Conservation (phyloP, 208 protist species). For the Crithidia expoeki region DNA sequence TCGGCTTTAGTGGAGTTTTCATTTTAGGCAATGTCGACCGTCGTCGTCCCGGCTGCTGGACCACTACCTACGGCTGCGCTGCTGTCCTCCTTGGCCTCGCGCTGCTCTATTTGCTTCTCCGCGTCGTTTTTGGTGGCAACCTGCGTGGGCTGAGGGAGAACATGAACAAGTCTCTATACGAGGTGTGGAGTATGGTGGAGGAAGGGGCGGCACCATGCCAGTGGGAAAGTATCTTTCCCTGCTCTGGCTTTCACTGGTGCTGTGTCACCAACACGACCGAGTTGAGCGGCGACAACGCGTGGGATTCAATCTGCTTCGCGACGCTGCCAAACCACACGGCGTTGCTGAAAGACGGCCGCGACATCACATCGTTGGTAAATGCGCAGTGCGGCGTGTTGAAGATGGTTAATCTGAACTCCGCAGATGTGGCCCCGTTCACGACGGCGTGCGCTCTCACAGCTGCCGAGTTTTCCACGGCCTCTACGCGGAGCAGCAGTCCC, state of each 20-base stretch:
- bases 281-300: constrained; percentile 11
- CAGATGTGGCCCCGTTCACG: not conserved
- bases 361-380: constrained; percentile 2
- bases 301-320: constrained; percentile 35
- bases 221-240: constrained; percentile 33
- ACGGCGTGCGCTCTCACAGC: constrained; percentile 7
- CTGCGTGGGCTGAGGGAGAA: constrained; percentile 5
- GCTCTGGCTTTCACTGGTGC: constrained; percentile 42
- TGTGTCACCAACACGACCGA: constrained; percentile 46
- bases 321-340: constrained; percentile 21
- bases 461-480: not conserved
- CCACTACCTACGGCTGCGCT: not conserved
- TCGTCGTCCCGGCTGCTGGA: constrained; percentile 10
- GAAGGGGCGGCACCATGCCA: constrained; percentile 13
- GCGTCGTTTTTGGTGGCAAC: not conserved
- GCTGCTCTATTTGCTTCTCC: constrained; percentile 12
- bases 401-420: not conserved
- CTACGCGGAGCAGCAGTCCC: not conserved
- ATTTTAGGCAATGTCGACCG: constrained; percentile 8
- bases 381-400: constrained; percentile 10
- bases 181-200: not conserved
- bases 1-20: not conserved
- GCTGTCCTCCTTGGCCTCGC: constrained; percentile 3
- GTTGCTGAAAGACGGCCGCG: constrained; percentile 4
- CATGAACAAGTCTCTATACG: not conserved